These are phyloP conservation scores for Talaromyces sp. DNA, from an alignment of 2,329 filamentous ascomycete genomes.

Conservation along the genomic window DNA sequence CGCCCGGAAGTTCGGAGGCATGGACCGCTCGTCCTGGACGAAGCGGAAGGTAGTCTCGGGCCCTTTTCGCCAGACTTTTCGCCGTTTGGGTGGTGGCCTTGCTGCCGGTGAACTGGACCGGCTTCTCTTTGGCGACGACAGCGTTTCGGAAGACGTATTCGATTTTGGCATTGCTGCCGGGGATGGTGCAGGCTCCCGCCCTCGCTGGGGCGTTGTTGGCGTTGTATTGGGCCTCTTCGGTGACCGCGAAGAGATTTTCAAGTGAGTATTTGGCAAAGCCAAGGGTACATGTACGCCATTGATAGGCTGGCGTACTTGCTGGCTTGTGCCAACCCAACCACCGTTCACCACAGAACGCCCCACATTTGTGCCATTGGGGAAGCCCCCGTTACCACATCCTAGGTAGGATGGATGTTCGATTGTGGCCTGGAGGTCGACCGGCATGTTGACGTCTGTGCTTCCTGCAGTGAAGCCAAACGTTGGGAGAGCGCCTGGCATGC, in stretches of 20 bases:
- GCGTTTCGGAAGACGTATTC: not conserved
- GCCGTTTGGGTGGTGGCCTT: not conserved
- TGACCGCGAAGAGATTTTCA: not conserved
- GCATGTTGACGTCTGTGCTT: not conserved
- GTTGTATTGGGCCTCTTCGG: not conserved
- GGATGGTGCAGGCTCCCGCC: not conserved
- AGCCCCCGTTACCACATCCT: not conserved
- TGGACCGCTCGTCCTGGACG: conserved; percentile 20
- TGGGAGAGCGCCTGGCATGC: not conserved
- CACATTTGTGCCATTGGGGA: not conserved
- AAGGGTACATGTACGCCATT: not conserved
- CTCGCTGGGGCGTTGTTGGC: not conserved
- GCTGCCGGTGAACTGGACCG: not conserved
- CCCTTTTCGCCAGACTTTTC: not conserved
- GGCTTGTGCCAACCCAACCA: not conserved
- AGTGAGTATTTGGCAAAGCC: not conserved
- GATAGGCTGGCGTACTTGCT: not conserved
- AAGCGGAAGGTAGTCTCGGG: conserved; percentile 9
- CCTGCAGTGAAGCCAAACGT: not conserved
- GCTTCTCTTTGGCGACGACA: not conserved
- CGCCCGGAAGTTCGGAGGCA: conserved; percentile 25
- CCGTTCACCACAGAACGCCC: not conserved
- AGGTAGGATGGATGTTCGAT: not conserved
- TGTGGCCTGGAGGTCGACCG: not conserved
- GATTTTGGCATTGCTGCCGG: not conserved